These are phyloP conservation scores for Metahyphopichia silvanorum DNA, from an alignment of 805 yeast species.

Conservation along the genomic window DNA sequence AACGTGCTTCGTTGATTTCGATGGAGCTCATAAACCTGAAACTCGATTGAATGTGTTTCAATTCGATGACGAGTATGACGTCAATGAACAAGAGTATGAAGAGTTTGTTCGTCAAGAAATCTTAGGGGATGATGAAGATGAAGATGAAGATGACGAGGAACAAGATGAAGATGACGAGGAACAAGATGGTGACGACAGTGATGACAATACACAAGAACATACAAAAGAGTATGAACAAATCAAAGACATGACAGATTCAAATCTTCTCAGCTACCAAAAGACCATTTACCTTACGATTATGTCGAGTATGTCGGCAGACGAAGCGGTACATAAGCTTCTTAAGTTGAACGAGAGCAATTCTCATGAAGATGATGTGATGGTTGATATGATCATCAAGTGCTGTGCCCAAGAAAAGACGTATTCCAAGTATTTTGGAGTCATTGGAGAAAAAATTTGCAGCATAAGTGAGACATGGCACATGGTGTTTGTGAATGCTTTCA, in stretches of 20 bases:
- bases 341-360: slow-evolving; percentile 31
- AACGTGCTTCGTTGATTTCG: slow-evolving; percentile 54
- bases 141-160: slow-evolving; percentile 11
- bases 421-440: slow-evolving; percentile 78
- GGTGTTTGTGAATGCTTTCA: slow-evolving; percentile 53
- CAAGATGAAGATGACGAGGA: slow-evolving; percentile 15
- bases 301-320: slow-evolving; percentile 90
- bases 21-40: slow-evolving; percentile 46
- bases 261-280: slow-evolving; percentile 64
- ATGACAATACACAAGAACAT: slow-evolving; percentile 1
- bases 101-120: slow-evolving; percentile 38
- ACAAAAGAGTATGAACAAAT: slow-evolving; percentile 23
- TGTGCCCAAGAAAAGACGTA: slow-evolving; percentile 85
- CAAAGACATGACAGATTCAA: slow-evolving; percentile 68
- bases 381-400: slow-evolving; percentile 73
- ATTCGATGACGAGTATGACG: slow-evolving; percentile 49
- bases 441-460: slow-evolving; percentile 62
- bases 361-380: slow-evolving; percentile 49
- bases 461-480: slow-evolving; percentile 54
- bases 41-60: slow-evolving; percentile 49
- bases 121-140: slow-evolving; percentile 33
- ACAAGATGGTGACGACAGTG: slow-evolving; percentile 9
- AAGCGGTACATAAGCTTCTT: slow-evolving; percentile 83
- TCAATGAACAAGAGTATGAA: slow-evolving; percentile 47
- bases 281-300: slow-evolving; percentile 77